Percentiles rank a stretch among this genome's conserved stretches.
Conservation (phyloP, 345 rosid species). For the Carallia brachiata region DNA sequence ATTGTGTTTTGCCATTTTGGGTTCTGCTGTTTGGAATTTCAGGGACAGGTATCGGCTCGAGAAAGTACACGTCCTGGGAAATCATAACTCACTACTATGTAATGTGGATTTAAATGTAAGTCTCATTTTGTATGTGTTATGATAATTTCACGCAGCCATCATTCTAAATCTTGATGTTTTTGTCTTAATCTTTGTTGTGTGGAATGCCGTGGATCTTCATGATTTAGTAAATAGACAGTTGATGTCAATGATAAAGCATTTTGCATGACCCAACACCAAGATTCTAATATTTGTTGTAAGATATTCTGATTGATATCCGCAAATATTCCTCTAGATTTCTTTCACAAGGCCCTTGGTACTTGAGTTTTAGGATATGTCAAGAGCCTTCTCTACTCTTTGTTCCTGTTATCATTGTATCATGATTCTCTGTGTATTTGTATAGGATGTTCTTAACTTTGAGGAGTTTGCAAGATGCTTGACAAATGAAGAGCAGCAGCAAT, state of each 20-base stretch:
- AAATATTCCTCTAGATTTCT: background rate
- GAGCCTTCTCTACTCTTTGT: background rate
- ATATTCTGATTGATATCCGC: background rate
- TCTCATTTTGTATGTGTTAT: conserved; percentile 4
- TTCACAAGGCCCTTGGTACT: background rate
- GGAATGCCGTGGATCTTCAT: too few relatives aligned
- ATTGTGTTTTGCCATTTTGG: conserved; percentile 6
- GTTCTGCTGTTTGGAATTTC: conserved; percentile 33
- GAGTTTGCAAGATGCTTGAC: conserved; percentile 64
- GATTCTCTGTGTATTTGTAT: conserved; percentile 21
- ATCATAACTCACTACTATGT: conserved; percentile 63
- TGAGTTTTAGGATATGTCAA: background rate
- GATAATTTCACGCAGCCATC: background rate
- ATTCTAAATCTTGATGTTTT: background rate
- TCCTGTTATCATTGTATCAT: background rate
- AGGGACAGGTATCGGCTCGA: conserved; percentile 72
- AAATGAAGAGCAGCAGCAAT: conserved; percentile 73
- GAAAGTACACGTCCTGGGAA: conserved; percentile 53
- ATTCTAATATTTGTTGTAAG: background rate
- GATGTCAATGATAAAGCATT: background rate
- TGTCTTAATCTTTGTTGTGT: background rate
- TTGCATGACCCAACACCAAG: background rate
- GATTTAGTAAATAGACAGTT: too few relatives aligned
- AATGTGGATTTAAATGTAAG: conserved; percentile 72
- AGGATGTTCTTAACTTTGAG: conserved; percentile 84